phyloP scores from a whole-genome alignment of 768 basidiomycete genomes.

The Cystofilobasidium capitatum region DNA sequence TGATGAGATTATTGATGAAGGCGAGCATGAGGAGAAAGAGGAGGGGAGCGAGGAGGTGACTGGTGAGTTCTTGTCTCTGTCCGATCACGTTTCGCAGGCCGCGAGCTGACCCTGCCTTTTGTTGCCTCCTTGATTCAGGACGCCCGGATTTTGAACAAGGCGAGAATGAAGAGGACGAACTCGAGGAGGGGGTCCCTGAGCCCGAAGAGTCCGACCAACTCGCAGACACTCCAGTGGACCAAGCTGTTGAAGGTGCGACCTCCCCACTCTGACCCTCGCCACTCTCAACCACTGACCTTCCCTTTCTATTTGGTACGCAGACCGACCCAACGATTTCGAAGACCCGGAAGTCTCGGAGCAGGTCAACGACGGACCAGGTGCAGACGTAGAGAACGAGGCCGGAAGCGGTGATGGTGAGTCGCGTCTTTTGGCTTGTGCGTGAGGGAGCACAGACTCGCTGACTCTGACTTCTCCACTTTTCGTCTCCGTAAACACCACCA shows the following conservation, averaged over 20 bases:
- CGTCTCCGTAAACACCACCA: too few relatives aligned
- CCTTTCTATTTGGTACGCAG: not conserved
- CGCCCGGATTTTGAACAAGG: not conserved
- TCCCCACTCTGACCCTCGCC: not conserved
- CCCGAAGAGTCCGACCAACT: not conserved
- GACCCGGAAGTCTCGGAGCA: not conserved
- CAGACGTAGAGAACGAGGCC: not conserved
- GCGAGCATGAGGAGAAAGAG: too few relatives aligned
- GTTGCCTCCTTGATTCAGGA: not conserved
- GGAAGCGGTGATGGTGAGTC: not conserved
- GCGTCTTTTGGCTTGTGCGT: not conserved
- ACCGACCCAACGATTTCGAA: constrained; percentile 11
- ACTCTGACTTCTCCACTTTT: not conserved
- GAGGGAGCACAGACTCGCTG: not conserved
- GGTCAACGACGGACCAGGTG: not conserved
- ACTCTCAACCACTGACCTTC: not conserved
- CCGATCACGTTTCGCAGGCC: not conserved
- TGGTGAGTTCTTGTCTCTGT: not conserved
- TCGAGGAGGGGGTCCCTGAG: not conserved
- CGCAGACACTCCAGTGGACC: not conserved
- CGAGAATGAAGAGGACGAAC: not conserved
- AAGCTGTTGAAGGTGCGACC: not conserved
- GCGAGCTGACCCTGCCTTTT: not conserved
- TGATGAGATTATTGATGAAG: not conserved
- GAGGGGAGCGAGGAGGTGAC: too few relatives aligned